These are phyloP conservation scores for Stagonosporopsis rhizophila DNA, from an alignment of 2,329 filamentous ascomycete species.

Conservation along the genomic window DNA sequence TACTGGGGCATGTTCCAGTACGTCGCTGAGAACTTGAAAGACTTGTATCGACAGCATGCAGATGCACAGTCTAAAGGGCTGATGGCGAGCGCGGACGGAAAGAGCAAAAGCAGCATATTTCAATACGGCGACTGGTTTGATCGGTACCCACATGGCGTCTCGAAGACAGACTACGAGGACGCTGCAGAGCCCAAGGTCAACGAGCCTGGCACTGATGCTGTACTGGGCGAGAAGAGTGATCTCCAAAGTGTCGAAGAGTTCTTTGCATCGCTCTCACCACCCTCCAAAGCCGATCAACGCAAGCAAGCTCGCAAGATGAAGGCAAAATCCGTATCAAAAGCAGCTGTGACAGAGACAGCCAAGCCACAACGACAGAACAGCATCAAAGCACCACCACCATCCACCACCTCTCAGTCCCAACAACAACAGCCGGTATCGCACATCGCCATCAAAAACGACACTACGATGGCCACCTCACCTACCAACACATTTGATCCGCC, in stretches of 20 bases:
- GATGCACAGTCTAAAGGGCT: constrained; percentile 77
- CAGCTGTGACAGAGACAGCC: constrained; percentile 35
- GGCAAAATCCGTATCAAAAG: constrained; percentile 44
- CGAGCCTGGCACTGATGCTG: constrained; percentile 84
- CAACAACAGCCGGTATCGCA: constrained; percentile 31
- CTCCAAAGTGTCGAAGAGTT: constrained; percentile 95
- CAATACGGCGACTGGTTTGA: constrained; percentile 99
- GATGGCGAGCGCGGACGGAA: constrained; percentile 44
- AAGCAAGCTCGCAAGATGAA: constrained; percentile 58
- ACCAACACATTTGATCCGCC: constrained; percentile 40
- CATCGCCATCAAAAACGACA: constrained; percentile 15
- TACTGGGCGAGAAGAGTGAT: constrained; percentile 86
- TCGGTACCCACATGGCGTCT: constrained; percentile 90
- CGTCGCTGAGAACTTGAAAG: constrained; percentile 90
- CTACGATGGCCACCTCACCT: constrained; percentile 43
- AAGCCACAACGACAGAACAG: constrained; percentile 29
- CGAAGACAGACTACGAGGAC: constrained; percentile 82
- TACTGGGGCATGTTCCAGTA: constrained; percentile 99
- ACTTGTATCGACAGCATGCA: constrained; percentile 83
- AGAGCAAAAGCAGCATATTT: constrained; percentile 67
- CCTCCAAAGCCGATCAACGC: constrained; percentile 57
- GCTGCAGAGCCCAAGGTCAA: constrained; percentile 71
- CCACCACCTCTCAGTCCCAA: constrained; percentile 36
- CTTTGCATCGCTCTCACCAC: constrained; percentile 79
- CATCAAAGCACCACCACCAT: constrained; percentile 29